phyloP scores from a whole-genome alignment of 176 grass and related monocot species.

The Aechmea fasciata region DNA sequence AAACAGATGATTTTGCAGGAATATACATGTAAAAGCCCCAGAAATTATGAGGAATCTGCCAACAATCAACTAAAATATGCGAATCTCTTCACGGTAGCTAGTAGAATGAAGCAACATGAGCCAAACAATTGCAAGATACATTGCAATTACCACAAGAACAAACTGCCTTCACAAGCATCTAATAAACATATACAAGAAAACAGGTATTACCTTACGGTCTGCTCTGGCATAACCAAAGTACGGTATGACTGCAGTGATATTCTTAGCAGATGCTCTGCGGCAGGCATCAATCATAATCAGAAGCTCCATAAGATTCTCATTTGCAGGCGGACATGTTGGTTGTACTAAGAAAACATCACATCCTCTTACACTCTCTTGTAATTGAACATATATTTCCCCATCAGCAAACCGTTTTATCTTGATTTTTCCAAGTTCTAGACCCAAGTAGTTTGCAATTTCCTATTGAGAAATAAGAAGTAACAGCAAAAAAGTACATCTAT shows the following conservation, averaged over 20 bases:
- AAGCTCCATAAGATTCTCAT: constrained; percentile 99
- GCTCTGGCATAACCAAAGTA: constrained; percentile 99
- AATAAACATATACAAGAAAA: not conserved
- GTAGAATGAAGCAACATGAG: not conserved
- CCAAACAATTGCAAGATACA: not conserved
- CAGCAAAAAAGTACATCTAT: not conserved
- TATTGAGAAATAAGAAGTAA: constrained; percentile 17
- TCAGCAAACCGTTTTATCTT: constrained; percentile 93
- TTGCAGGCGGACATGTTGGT: constrained; percentile 87
- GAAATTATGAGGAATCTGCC: not conserved
- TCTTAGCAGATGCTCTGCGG: constrained; percentile 94
- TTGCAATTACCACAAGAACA: not conserved
- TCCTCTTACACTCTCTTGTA: constrained; percentile 95
- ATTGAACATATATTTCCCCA: constrained; percentile 96
- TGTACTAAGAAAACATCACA: constrained; percentile 94
- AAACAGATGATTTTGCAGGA: too few relatives aligned
- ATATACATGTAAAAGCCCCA: not conserved
- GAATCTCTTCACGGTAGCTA: not conserved
- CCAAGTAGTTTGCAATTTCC: constrained; percentile 97
- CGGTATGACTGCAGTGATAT: constrained; percentile 93
- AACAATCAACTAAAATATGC: not conserved
- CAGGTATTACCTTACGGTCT: constrained; percentile 69
- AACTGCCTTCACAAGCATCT: not conserved
- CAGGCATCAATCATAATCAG: constrained; percentile 97
- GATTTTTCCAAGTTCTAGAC: constrained; percentile 92